Evolutionary conservation across 2,329 filamentous ascomycete genomes (phyloP), one percentile per base, ranked within the genome.

Genomic region (Trichoderma gracile): DNA sequence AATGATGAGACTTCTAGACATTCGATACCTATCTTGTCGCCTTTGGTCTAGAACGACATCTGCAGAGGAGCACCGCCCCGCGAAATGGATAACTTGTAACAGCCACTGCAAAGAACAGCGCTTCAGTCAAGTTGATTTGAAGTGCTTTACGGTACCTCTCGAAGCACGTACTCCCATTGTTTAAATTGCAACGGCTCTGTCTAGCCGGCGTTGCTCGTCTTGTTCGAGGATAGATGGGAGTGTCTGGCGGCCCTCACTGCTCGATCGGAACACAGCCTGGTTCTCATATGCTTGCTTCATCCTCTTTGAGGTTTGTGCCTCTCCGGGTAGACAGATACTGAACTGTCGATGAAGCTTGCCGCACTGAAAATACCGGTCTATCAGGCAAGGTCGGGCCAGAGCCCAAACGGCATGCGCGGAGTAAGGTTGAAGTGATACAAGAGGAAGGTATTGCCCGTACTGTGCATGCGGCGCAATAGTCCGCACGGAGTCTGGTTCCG

Each of bases 211-310:
- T 38, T 38, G 10, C 60, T 60, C 17, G 55, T 62, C 1, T 65
- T 71, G 61, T 23, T 66, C 27, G 67, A 66, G 1, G 27, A 52
- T 25, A 25, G 5, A 3, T 5, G 25, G 25, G 25, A 25, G 25
- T 25, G 25, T 25, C 25, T 25, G 25, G 5, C 25, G 25, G 25
- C 25, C 66, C 8, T 67, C 67, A 2, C 59, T 71, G 53, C 60
- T 69, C 12, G 67, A 70, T 59, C 27, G 59, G 19, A 65, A 43
- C 1, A 47, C 66, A 3, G 14, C 68, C 15, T n/a, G 43, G 30
- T 27, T 68, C 25, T 71, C 25, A 65, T 67, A 5, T 62, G 66
- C 42, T 55, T 68, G 23, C 30, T 71, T 2, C 3, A n/a, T 70
- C 10, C 59, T 68, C 30, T 30, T 33, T 7, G 14, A 58, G 55